Conservation (phyloP, 768 basidiomycete species). For the Phylloporus rhodoxanthus region DNA sequence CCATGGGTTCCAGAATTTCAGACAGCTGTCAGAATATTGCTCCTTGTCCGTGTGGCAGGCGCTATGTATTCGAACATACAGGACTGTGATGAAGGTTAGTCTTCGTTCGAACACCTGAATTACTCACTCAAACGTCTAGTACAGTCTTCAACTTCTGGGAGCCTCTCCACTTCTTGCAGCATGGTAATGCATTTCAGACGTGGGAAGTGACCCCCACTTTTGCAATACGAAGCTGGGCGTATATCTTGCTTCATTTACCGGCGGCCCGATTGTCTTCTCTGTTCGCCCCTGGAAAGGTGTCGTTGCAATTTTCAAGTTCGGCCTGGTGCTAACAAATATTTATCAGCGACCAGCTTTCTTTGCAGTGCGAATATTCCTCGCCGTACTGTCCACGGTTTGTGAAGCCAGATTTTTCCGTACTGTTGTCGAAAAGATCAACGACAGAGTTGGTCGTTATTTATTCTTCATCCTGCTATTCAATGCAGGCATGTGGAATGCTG, state of each 20-base stretch:
- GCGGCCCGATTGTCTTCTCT: constrained; percentile 56
- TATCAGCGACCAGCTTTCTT: constrained; percentile 83
- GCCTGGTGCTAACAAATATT: constrained; percentile 11
- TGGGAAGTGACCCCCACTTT: constrained; percentile 94
- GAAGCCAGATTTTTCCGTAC: constrained; percentile 82
- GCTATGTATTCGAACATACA: constrained; percentile 96
- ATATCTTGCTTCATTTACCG: constrained; percentile 75
- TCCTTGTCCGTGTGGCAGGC: constrained; percentile 71
- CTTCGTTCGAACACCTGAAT: not conserved
- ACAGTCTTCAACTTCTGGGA: constrained; percentile 99
- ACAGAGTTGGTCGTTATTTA: constrained; percentile 88
- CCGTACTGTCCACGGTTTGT: constrained; percentile 61
- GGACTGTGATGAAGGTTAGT: constrained; percentile 93
- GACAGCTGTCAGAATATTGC: constrained; percentile 74
- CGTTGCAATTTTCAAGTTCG: constrained; percentile 9
- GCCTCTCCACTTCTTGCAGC: constrained; percentile 85
- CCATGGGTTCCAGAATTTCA: constrained; percentile 87
- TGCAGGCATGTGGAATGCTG: constrained; percentile 93
- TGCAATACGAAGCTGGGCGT: constrained; percentile 94
- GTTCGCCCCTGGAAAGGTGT: constrained; percentile 68
- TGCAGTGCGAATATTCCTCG: constrained; percentile 75
- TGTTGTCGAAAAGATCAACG: constrained; percentile 76
- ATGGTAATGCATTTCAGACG: constrained; percentile 90
- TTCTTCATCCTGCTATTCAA: constrained; percentile 81
- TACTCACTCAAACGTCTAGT: not conserved